Evolutionary conservation across 768 basidiomycete genomes (phyloP).

Genomic region (Agrocybe chaxingu): DNA sequence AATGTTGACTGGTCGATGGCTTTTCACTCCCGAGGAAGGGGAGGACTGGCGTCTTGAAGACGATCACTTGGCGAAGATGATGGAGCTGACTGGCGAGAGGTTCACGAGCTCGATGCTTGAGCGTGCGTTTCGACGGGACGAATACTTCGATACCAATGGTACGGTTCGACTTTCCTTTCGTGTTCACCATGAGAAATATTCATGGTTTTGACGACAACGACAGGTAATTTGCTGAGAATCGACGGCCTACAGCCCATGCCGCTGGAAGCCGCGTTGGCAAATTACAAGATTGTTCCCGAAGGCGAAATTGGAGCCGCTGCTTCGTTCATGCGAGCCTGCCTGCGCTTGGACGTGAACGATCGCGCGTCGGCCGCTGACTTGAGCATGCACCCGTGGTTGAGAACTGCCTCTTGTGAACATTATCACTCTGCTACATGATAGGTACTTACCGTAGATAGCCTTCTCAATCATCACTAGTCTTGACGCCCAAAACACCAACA

Average conservation of each 20-base stretch:
- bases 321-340: slow-evolving; percentile 2
- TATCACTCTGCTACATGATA: too few relatives aligned
- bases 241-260: not conserved
- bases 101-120: slow-evolving; percentile 16
- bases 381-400: slow-evolving; percentile 3
- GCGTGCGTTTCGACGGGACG: slow-evolving; percentile 1
- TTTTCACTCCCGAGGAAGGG: slow-evolving; percentile 18
- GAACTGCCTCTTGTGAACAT: not conserved
- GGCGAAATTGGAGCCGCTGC: slow-evolving; percentile 3
- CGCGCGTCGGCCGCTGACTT: slow-evolving; percentile 4
- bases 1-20: slow-evolving; percentile 18
- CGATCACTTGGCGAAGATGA: slow-evolving; percentile 26
- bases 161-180: not conserved
- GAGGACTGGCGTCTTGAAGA: slow-evolving; percentile 18
- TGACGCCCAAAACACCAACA: too few relatives aligned
- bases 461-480: too few relatives aligned
- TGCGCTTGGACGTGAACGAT: slow-evolving; percentile 3
- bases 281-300: slow-evolving; percentile 2
- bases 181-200: not conserved
- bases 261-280: slow-evolving; percentile 5
- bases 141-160: slow-evolving; percentile 6
- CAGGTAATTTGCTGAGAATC: slow-evolving; percentile 5
- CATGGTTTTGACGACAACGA: not conserved
- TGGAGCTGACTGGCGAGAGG: slow-evolving; percentile 22
- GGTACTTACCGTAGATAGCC: too few relatives aligned